These are phyloP conservation scores for Prunus kanzakura DNA, from an alignment of 306 rosid species.

Conservation along the genomic window DNA sequence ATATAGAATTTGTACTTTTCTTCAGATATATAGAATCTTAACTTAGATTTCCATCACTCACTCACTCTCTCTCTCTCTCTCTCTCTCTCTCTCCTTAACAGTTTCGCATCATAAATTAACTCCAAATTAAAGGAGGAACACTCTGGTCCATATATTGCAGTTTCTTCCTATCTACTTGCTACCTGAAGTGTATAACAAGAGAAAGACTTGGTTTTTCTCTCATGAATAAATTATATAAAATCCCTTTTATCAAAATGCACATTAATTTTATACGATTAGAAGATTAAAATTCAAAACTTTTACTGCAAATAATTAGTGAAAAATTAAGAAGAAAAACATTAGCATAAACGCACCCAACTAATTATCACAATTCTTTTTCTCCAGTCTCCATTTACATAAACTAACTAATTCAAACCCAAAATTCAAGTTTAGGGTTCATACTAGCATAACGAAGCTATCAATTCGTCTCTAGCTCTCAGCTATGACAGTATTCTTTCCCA, in stretches of 20 bases:
- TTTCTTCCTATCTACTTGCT: not conserved
- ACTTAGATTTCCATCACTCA: not conserved
- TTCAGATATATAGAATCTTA: not conserved
- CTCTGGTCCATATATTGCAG: not conserved
- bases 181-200: not conserved
- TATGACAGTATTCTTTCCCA: not conserved
- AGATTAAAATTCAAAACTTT: no score
- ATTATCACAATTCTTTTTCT: not conserved
- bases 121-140: not conserved
- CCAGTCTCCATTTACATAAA: conserved; percentile 4
- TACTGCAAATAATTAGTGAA: no score
- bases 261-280: no score
- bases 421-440: not conserved
- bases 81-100: not conserved
- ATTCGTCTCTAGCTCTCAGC: not conserved
- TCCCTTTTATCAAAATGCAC: no score
- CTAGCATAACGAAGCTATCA: not conserved
- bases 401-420: not conserved
- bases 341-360: not conserved
- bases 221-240: not conserved
- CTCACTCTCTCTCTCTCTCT: no score
- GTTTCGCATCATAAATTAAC: not conserved
- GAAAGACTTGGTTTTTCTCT: not conserved
- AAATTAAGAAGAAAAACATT: not conserved
- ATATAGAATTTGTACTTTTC: no score